phyloP scores from a whole-genome alignment of 228 moss, liverwort and hornwort species.

The Sphagnum magellanicum region DNA sequence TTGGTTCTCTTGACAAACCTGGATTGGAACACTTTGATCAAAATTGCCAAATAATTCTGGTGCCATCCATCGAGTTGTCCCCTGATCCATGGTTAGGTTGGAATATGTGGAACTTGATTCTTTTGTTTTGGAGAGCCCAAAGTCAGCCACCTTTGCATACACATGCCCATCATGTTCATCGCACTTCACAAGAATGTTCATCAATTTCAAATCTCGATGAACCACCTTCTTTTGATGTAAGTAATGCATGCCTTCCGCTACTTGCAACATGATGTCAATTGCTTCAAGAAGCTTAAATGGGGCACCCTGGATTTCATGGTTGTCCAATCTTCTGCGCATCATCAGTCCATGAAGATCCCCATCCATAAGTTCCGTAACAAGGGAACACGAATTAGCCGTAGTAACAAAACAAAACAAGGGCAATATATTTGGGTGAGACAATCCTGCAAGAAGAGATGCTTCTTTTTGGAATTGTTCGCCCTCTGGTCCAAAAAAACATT shows the following conservation, averaged over 20 bases:
- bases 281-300: not conserved
- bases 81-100: constrained; percentile 1
- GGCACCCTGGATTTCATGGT: too few species aligned
- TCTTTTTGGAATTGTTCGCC: too few species aligned
- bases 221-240: constrained; percentile 8
- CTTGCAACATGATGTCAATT: constrained; percentile 11
- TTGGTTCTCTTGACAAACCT: too few species aligned
- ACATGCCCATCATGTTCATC: constrained; percentile 4
- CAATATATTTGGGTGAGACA: too few species aligned
- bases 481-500: too few species aligned
- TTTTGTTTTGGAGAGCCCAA: constrained; percentile 11
- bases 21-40: too few species aligned
- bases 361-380: too few species aligned
- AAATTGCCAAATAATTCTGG: not conserved
- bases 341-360: too few species aligned
- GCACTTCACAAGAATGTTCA: constrained; percentile 9
- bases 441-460: too few species aligned
- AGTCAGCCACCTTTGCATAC: constrained; percentile 17
- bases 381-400: too few species aligned
- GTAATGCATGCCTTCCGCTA: constrained; percentile 10
- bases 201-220: constrained; percentile 11
- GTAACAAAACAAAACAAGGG: too few species aligned
- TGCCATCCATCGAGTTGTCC: constrained; percentile 7
- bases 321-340: too few species aligned
- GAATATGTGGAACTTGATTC: not conserved